phyloP scores from a whole-genome alignment of 495 filamentous ascomycete species.

The Aspergillus nidulans region DNA sequence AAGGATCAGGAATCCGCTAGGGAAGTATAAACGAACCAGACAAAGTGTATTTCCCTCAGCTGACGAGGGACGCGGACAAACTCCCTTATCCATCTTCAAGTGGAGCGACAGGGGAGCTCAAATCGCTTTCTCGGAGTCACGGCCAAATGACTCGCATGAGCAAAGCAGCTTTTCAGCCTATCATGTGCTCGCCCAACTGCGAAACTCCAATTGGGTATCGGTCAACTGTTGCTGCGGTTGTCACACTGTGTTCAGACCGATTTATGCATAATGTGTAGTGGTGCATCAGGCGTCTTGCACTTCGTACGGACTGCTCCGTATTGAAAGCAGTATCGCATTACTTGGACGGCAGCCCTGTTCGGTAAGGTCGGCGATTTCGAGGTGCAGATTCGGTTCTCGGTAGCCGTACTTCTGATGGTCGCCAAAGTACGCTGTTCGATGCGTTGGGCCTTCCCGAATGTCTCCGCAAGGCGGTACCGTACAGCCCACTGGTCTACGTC shows the following conservation, averaged over 20 bases:
- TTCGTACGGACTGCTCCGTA: no score
- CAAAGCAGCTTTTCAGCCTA: neutral
- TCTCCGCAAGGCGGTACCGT: neutral
- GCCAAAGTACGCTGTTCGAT: constrained; percentile 3
- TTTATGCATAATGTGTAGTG: constrained; percentile 9
- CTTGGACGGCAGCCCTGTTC: neutral
- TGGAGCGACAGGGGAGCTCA: neutral
- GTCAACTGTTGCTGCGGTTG: neutral
- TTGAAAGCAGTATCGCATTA: neutral
- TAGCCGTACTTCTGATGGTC: neutral
- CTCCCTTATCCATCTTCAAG: neutral
- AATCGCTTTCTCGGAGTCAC: neutral
- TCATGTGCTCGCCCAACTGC: neutral
- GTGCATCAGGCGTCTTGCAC: neutral
- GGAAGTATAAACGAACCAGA: constrained; percentile 3
- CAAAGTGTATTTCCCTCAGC: neutral
- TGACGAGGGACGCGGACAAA: neutral
- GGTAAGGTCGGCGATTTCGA: neutral
- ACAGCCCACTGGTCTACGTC: neutral
- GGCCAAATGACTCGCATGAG: constrained; percentile 20
- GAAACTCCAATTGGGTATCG: neutral
- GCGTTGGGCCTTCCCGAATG: neutral
- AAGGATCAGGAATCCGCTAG: neutral
- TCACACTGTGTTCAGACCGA: neutral
- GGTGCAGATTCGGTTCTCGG: neutral